phyloP scores from a whole-genome alignment of 176 grass and related monocot genomes.

The Carex cristatella region DNA sequence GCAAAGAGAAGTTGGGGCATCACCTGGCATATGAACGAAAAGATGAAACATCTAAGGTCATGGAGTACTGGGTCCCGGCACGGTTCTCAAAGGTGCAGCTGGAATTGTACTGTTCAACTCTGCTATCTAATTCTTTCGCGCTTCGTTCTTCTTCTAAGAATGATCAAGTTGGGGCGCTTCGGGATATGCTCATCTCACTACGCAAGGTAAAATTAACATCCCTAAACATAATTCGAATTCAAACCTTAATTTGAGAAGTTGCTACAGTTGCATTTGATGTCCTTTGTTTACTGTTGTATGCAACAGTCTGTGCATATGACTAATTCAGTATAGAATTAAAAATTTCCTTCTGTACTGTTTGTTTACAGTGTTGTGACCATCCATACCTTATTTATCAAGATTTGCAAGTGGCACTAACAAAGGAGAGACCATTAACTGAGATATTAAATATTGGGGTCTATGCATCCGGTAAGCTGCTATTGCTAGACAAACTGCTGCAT shows the following conservation, averaged over 20 bases:
- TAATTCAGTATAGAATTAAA: no score
- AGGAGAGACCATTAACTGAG: slow-evolving; percentile 41
- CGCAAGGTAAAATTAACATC: slow-evolving; percentile 45
- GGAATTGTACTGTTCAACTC: slow-evolving; percentile 68
- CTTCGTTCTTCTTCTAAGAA: slow-evolving; percentile 73
- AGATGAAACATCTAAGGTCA: slow-evolving; percentile 62
- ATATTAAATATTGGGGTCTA: slow-evolving; percentile 75
- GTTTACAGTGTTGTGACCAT: slow-evolving; percentile 86
- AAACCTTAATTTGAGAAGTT: background rate
- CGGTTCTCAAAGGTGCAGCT: slow-evolving; percentile 71
- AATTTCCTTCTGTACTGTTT: background rate
- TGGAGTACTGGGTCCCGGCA: slow-evolving; percentile 87
- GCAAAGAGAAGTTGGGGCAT: slow-evolving; percentile 52
- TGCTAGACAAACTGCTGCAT: slow-evolving; percentile 85
- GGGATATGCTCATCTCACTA: slow-evolving; percentile 61
- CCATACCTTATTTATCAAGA: slow-evolving; percentile 79
- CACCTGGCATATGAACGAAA: slow-evolving; percentile 60
- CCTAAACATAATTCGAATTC: background rate
- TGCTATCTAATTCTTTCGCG: slow-evolving; percentile 62
- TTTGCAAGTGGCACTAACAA: slow-evolving; percentile 59
- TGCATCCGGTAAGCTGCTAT: slow-evolving; percentile 77
- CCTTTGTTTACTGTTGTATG: no score
- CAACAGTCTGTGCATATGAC: no score
- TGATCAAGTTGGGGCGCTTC: slow-evolving; percentile 74
- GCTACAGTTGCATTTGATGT: no score